Evolutionary conservation across 1,284 basidiomycete species (phyloP), one percentile per base, ranked within the genome.

Genomic region (Rhodotorula sp.): DNA sequence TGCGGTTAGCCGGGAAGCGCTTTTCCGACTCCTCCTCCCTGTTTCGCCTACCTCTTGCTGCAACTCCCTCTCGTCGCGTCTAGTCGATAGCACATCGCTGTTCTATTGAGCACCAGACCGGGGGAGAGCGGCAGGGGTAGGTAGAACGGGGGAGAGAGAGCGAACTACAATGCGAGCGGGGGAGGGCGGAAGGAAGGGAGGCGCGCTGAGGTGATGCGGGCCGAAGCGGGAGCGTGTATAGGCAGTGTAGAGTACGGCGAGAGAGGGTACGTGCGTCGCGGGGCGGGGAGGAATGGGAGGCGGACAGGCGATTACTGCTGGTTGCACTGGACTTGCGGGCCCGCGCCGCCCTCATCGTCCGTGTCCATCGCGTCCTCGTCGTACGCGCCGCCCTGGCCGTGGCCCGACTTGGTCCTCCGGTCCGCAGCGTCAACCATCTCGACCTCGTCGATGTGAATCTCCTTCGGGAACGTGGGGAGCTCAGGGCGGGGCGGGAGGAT

Each of bases 401-500:
- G 57, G 4, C 72, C 72, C 51, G 66, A 70, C 67, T 69, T 74
- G 17, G 66, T 66, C 61, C 70, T 66, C 58, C 67, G 61, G 76
- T 89, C 88, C 81, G 94, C 91, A 22, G 90, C 87, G 78, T 96
- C 91, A 72, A 90, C 87, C 75, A 98, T 85, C 64, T 89, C 86
- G 80, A 98, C 94, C 81, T 99, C 97, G 21, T 94, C 80, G 56
- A 82, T 74, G 72, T 87, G 80, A 59, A 90, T 79, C 76, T 86
- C 87, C 84, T 90, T 89, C 27, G 86, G 84, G 80, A 90, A 89
- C 79, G 87, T 89, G 75, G 88, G 87, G 53, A 93, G 75, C 21
- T 89, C 85, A 66, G 84, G 85, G 67, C 97, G 89, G 25, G 91
- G 86, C 27, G 95, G 92, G 1, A 99, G 87, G 21, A 92, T 95